These are phyloP conservation scores for Acanthamoeba castellanii DNA, from an alignment of 208 protist genomes.

Conservation along the genomic window DNA sequence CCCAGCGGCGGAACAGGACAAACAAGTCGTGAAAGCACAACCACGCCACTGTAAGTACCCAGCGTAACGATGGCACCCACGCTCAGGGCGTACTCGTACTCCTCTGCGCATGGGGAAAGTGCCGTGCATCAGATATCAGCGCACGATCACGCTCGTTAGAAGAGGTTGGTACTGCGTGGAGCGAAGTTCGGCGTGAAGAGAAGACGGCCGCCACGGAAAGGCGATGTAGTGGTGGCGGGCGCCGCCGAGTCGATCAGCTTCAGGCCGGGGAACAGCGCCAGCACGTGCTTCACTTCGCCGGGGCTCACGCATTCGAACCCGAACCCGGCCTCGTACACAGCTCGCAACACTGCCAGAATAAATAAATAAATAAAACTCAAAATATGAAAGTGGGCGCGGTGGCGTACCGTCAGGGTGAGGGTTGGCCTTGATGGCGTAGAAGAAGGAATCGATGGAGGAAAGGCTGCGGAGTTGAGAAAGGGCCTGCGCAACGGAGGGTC, in stretches of 20 bases:
- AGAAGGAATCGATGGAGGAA: slow-evolving; percentile 30
- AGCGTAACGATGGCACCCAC: slow-evolving; percentile 71
- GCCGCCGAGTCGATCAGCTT: background rate
- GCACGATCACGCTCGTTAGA: background rate
- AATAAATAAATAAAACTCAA: background rate
- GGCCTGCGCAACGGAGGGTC: background rate
- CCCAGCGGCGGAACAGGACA: background rate
- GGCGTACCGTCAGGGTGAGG: slow-evolving; percentile 43
- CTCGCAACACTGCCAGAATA: background rate
- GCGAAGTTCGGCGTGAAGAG: slow-evolving; percentile 79
- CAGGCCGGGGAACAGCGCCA: background rate
- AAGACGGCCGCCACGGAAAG: slow-evolving; percentile 24
- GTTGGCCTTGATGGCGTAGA: slow-evolving; percentile 74
- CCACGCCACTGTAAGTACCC: background rate
- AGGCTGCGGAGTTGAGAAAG: slow-evolving; percentile 30
- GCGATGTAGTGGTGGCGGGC: background rate
- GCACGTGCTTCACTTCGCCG: slow-evolving; percentile 43
- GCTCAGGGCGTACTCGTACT: slow-evolving; percentile 71
- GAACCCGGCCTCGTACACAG: slow-evolving; percentile 39
- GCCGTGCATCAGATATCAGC: background rate
- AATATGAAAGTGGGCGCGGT: background rate
- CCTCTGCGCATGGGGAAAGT: slow-evolving; percentile 1
- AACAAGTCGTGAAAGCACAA: background rate
- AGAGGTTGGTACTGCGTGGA: slow-evolving; percentile 12
- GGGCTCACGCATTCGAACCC: slow-evolving; percentile 70